Percentiles rank a stretch among this genome's conserved stretches.
phyloP scores from a whole-genome alignment of 148 eudicot genomes.

The Vaccinium myrtillus region DNA sequence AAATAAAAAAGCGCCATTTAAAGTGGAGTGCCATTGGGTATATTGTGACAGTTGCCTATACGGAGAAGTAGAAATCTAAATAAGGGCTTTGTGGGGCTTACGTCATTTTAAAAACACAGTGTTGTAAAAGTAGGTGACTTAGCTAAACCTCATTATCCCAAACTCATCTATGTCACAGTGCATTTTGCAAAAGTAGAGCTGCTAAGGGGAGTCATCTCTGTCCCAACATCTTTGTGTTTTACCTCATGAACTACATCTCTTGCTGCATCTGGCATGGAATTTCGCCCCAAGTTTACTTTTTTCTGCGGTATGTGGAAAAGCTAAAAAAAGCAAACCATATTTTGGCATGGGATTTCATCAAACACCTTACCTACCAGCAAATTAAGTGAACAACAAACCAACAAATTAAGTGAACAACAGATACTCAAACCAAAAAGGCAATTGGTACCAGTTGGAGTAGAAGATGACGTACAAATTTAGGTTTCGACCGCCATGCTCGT shows the following conservation, averaged over 20 bases:
- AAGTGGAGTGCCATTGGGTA: neutral
- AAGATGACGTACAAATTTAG: no score
- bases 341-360: no score
- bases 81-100: neutral
- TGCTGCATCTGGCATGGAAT: conserved; percentile 40
- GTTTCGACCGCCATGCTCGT: no score
- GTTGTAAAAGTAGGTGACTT: neutral
- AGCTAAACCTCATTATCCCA: neutral
- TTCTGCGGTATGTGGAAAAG: no score
- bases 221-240: conserved; percentile 73
- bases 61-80: neutral
- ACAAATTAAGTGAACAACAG: no score
- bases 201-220: conserved; percentile 87
- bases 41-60: neutral
- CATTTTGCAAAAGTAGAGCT: conserved; percentile 41
- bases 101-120: neutral
- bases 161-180: neutral
- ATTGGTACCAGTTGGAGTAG: no score
- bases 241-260: conserved; percentile 43
- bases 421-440: no score
- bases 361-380: no score
- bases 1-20: neutral
- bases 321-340: no score
- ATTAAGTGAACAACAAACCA: no score
- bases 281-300: conserved; percentile 24